Conservation (phyloP, 225 moss, liverwort and hornwort genomes). For the Physcomitrellopsis africana region DNA sequence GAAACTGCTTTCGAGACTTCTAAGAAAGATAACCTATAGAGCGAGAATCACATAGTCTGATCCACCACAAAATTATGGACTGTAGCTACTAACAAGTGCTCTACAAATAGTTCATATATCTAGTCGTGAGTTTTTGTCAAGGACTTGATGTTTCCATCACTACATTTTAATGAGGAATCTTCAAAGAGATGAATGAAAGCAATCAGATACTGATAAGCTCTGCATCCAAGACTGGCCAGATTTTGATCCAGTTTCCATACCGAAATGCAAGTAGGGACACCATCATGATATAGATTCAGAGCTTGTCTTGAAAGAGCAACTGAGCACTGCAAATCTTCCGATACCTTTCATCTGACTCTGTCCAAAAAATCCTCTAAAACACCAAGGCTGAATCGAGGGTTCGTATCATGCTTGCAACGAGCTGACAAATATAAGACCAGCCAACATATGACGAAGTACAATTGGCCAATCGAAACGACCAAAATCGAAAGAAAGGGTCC, state of each 20-base stretch:
- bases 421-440: constrained; percentile 61
- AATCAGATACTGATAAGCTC: constrained; percentile 13
- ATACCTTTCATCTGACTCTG: constrained; percentile 36
- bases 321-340: constrained; percentile 12
- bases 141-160: constrained; percentile 14
- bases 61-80: constrained; percentile 24
- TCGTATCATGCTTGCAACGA: constrained; percentile 56
- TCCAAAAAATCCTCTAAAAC: constrained; percentile 56
- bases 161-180: constrained; percentile 8
- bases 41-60: constrained; percentile 23
- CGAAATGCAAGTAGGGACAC: constrained; percentile 18
- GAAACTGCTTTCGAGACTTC: constrained; percentile 19
- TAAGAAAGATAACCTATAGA: constrained; percentile 38
- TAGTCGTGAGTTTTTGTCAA: constrained; percentile 9
- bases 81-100: constrained; percentile 26
- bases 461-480: constrained; percentile 53
- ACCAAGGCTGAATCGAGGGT: constrained; percentile 50
- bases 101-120: constrained; percentile 37
- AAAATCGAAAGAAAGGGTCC: constrained; percentile 54
- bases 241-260: constrained; percentile 26
- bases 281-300: constrained; percentile 17
- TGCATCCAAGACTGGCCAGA: constrained; percentile 8
- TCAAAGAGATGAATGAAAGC: constrained; percentile 3
- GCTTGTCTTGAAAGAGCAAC: constrained; percentile 11
- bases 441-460: constrained; percentile 66